These are phyloP conservation scores for Actinomortierella wolfii DNA, from an alignment of 371 early-diverging fungal species.

Conservation along the genomic window DNA sequence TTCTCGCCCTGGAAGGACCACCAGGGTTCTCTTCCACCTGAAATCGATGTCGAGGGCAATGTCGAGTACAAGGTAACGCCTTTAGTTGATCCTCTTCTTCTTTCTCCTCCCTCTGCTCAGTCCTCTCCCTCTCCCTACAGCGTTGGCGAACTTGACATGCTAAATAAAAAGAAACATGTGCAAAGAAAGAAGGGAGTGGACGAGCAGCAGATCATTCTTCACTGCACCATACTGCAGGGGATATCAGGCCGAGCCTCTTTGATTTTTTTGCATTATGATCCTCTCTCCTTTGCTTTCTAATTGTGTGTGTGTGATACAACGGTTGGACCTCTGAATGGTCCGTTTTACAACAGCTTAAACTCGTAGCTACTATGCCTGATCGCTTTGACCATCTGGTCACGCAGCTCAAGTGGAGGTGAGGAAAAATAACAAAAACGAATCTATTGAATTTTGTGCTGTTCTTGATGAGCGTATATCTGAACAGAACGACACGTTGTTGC, in stretches of 20 bases:
- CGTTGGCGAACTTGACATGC: background rate
- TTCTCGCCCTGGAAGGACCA: conserved; percentile 41
- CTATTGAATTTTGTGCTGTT: background rate
- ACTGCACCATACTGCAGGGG: no score
- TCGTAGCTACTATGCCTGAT: conserved; percentile 72
- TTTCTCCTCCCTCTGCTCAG: conserved; percentile 4
- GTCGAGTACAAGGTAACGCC: conserved; percentile 81
- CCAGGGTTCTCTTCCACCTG: conserved; percentile 71
- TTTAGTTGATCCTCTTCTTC: background rate
- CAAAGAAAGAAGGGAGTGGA: background rate
- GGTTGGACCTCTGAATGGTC: no score
- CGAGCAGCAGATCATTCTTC: no score
- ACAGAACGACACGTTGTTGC: no score
- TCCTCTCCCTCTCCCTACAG: background rate
- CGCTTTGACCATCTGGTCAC: conserved; percentile 87
- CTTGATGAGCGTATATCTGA: no score
- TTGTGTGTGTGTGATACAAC: no score
- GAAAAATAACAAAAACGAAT: background rate
- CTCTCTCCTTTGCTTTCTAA: no score
- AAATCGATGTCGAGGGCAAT: conserved; percentile 84
- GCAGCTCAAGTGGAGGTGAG: conserved; percentile 87
- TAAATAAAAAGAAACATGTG: background rate
- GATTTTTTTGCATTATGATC: no score
- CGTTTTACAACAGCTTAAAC: conserved; percentile 70
- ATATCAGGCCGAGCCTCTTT: no score